Percentiles rank a stretch among this genome's conserved stretches.
These are phyloP conservation scores for Trichoderma atroviride DNA, from an alignment of 2,329 filamentous ascomycete genomes.

Conservation along the genomic window DNA sequence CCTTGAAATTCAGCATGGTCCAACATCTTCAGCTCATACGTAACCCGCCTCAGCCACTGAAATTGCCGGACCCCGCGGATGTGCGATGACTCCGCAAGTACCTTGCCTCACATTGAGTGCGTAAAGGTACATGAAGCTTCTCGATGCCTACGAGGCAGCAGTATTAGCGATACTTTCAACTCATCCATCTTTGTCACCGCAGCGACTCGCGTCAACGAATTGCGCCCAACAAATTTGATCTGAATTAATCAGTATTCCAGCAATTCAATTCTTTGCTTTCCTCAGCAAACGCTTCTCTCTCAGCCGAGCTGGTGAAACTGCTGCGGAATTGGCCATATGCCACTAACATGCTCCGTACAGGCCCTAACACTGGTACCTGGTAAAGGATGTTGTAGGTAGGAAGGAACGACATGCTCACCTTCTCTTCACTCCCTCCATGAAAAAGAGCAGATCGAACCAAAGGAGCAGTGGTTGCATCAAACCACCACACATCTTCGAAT, in stretches of 20 bases:
- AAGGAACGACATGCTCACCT: neutral
- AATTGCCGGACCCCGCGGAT: neutral
- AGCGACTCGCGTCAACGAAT: neutral
- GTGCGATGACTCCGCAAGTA: neutral
- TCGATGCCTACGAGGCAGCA: neutral
- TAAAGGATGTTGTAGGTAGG: neutral
- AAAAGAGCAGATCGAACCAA: neutral
- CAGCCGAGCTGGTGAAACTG: neutral
- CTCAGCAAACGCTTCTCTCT: neutral
- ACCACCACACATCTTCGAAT: neutral
- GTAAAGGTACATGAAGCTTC: neutral
- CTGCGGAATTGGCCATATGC: neutral
- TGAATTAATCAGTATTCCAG: neutral
- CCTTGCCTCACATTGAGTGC: neutral
- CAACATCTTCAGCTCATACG: neutral
- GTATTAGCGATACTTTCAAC: neutral
- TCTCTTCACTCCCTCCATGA: neutral
- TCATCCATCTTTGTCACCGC: neutral
- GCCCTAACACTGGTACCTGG: neutral
- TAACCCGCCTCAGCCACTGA: conserved; percentile 1
- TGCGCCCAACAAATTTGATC: neutral
- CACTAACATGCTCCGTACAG: neutral
- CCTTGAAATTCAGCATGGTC: neutral
- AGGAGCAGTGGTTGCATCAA: neutral
- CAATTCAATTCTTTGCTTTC: neutral